Evolutionary conservation across 805 yeast species (phyloP), one percentile per base, ranked within the genome.

Genomic region (Nakazawaea anatomiae): DNA sequence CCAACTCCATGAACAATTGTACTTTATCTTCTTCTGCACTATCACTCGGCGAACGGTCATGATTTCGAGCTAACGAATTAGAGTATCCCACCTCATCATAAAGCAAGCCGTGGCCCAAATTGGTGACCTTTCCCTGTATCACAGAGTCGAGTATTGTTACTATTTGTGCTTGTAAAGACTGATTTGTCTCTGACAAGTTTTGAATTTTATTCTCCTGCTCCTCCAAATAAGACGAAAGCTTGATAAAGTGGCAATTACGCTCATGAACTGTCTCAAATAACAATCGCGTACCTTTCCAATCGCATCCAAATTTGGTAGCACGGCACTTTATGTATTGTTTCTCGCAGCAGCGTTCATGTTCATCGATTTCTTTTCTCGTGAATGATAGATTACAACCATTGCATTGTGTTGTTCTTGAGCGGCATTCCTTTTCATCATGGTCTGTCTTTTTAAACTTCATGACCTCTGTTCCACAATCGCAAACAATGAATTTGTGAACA

Each of bases 81-180:
- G 47, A 35, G 25, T 18, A 18, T n/a, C 40, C 27, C 11, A 77
- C 68, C 53, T 77, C 83, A 57, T 77, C 80, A 8, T 76, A 55
- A 4, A 72, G 71, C 46, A 74, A 70, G 38, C 69, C 65, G 56
- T 73, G 75, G 0, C 83, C 83, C 25, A 77, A 57, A 55, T 77
- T 78, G 1, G 79, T 72, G 25, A 77, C 62, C 55, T 70, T 75
- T 0, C 83, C 83, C 50, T 73, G 80, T 1, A 73, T 63, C 5
- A 77, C 66, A 34, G 77, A 71, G 56, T 74, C 75, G 53, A 78
- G 61, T 4, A 78, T 69, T 42, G 68, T 68, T 39, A 74, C 69
- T 42, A 78, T 62, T 56, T 77, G 81, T 12, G 64, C 55, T 51
- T 73, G 78, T 42, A 78, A 57, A 48, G 58, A 59, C 4, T 48